Percentiles rank a stretch among this genome's conserved stretches.
Evolutionary conservation across 306 rosid species (phyloP).

Genomic region (Glycine latifolia): DNA sequence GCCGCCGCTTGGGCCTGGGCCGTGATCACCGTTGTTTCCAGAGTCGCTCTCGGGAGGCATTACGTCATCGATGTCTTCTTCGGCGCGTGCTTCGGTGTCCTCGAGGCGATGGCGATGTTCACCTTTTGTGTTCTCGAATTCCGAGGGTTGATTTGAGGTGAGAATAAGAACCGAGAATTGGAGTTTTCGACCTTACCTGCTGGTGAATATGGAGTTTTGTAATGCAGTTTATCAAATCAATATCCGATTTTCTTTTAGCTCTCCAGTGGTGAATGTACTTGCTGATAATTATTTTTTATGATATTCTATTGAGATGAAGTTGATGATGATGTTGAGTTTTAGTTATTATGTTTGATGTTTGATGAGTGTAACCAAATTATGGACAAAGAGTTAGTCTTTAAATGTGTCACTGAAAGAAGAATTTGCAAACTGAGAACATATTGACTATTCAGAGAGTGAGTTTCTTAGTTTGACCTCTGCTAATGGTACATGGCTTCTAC

Average conservation of each 20-base stretch:
- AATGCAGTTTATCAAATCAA: not conserved
- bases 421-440: too few relatives aligned
- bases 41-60: constrained; percentile 78
- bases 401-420: too few relatives aligned
- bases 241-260: not conserved
- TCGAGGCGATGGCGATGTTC: constrained; percentile 67
- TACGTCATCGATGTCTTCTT: constrained; percentile 58
- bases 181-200: too few relatives aligned
- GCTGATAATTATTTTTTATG: not conserved
- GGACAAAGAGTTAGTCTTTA: too few relatives aligned
- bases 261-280: not conserved
- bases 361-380: not conserved
- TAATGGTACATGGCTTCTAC: too few relatives aligned
- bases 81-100: constrained; percentile 64
- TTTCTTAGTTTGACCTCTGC: too few relatives aligned
- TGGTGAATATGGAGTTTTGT: not conserved
- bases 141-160: constrained; percentile 52
- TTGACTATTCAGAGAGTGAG: too few relatives aligned
- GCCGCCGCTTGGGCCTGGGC: constrained; percentile 67
- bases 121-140: constrained; percentile 58
- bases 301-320: not conserved
- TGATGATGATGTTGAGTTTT: not conserved
- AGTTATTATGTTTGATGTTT: not conserved
- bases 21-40: constrained; percentile 57
- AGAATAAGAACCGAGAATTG: not conserved